These are phyloP conservation scores for Eurotiales sp. DNA, from an alignment of 2,329 filamentous ascomycete genomes.

Conservation along the genomic window DNA sequence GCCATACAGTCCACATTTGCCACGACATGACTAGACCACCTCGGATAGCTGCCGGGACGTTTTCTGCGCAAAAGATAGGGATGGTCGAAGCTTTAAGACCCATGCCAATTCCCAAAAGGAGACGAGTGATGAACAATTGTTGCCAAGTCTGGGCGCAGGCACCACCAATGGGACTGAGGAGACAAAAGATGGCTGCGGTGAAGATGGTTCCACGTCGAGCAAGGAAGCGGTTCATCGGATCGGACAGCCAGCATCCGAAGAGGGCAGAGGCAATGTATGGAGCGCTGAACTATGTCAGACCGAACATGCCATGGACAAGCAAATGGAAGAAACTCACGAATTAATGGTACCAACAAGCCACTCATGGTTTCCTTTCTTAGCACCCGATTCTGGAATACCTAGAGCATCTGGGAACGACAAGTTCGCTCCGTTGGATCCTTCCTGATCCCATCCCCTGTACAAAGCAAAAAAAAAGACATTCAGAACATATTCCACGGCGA, in stretches of 20 bases:
- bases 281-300: constrained; percentile 26
- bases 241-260: constrained; percentile 64
- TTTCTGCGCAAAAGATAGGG: constrained; percentile 54
- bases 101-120: constrained; percentile 60
- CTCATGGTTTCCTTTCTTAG: constrained; percentile 43
- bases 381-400: constrained; percentile 40
- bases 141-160: constrained; percentile 58
- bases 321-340: constrained; percentile 23
- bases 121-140: constrained; percentile 54
- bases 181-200: constrained; percentile 58
- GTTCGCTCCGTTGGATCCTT: constrained; percentile 53
- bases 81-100: constrained; percentile 58
- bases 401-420: constrained; percentile 48
- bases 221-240: constrained; percentile 57
- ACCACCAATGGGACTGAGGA: constrained; percentile 66
- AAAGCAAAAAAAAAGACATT: neutral
- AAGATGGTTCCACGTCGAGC: constrained; percentile 65
- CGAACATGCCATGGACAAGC: too few relatives aligned
- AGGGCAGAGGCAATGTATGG: constrained; percentile 52
- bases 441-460: constrained; percentile 49
- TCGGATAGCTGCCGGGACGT: constrained; percentile 52
- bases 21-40: constrained; percentile 56
- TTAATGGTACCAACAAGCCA: constrained; percentile 68
- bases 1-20: constrained; percentile 49
- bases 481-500: constrained; percentile 3